Evolutionary conservation across 306 rosid species (phyloP), one percentile per base, ranked within the genome.

Genomic region (Trifolium pratense): DNA sequence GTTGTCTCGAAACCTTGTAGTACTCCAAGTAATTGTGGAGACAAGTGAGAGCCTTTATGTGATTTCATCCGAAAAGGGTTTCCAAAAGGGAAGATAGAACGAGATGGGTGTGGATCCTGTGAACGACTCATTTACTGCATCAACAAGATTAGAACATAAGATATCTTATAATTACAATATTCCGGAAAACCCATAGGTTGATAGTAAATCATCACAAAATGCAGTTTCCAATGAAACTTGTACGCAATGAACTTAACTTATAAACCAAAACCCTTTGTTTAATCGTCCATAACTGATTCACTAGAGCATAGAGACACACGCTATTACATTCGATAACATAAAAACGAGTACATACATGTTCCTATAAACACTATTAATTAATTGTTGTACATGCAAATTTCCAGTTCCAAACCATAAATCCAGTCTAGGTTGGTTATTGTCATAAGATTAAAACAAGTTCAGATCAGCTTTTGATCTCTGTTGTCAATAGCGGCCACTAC

Each of bases 11-110:
- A 92, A 23, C 73, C 71, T 49, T 81, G 85, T 49, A 87, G 75
- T 55, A 88, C 46, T 16, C 73, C 68, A 72, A 59, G 66, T 66
- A 88, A 89, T 62, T 62, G 79, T 63, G 87, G 83, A 67, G 95
- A 80, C 82, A 84, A n/a, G 32, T 74, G 85, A 13, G 95, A 84
- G 66, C 87, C 84, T 87, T 87, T 90, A 6, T 91, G 83, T 1
- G 92, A 73, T 58, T 73, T 83, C 82, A 70, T 74, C 53, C 89
- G 84, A 68, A 92, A 90, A 63, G 96, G 97, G 77, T 90, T 92
- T 70, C 97, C 95, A 51, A 90, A 92, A 25, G 84, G 86, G 75
- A 90, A 92, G 83, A 90, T 86, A 4, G 88, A 78, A 17, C 92
- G 75, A 68, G 77, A 84, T 21, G 86, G 92, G 39, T 84, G 95